Conservation (phyloP, 1,284 basidiomycete genomes). For the Heimioporus retisporus region DNA sequence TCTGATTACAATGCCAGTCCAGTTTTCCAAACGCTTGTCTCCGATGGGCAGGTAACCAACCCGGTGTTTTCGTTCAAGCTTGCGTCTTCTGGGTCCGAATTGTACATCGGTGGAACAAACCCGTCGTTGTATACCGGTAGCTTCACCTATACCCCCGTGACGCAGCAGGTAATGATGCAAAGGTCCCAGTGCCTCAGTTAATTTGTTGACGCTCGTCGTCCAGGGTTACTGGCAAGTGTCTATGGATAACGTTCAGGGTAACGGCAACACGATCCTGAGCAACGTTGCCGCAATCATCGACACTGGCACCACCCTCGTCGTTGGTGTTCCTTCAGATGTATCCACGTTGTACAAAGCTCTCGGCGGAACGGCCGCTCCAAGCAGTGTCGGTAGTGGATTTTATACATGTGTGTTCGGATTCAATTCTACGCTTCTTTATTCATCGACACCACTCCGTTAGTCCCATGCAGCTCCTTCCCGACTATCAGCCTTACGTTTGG, state of each 20-base stretch:
- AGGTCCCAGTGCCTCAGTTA: neutral
- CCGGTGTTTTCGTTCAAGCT: slow-evolving; percentile 55
- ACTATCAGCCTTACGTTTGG: slow-evolving; percentile 54
- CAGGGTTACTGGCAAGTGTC: slow-evolving; percentile 44
- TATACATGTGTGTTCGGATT: slow-evolving; percentile 17
- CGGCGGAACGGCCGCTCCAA: slow-evolving; percentile 14
- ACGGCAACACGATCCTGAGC: slow-evolving; percentile 27
- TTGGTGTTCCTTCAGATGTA: slow-evolving; percentile 29
- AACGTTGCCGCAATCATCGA: slow-evolving; percentile 50
- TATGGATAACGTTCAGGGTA: slow-evolving; percentile 28
- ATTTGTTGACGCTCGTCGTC: slow-evolving; percentile 1
- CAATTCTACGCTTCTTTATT: slow-evolving; percentile 14
- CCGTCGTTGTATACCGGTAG: slow-evolving; percentile 24
- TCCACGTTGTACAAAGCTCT: slow-evolving; percentile 14
- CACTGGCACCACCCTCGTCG: slow-evolving; percentile 61
- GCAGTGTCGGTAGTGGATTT: neutral
- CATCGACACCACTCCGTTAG: slow-evolving; percentile 24
- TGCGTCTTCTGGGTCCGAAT: slow-evolving; percentile 47
- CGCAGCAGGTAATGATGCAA: neutral
- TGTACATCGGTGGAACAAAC: slow-evolving; percentile 53
- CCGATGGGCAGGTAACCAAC: slow-evolving; percentile 34
- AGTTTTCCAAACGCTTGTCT: slow-evolving; percentile 32
- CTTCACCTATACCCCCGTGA: slow-evolving; percentile 6
- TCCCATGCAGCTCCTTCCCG: slow-evolving; percentile 52
- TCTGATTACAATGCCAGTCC: slow-evolving; percentile 20